phyloP scores from a whole-genome alignment of 768 basidiomycete species.

The Nidularia sp. region DNA sequence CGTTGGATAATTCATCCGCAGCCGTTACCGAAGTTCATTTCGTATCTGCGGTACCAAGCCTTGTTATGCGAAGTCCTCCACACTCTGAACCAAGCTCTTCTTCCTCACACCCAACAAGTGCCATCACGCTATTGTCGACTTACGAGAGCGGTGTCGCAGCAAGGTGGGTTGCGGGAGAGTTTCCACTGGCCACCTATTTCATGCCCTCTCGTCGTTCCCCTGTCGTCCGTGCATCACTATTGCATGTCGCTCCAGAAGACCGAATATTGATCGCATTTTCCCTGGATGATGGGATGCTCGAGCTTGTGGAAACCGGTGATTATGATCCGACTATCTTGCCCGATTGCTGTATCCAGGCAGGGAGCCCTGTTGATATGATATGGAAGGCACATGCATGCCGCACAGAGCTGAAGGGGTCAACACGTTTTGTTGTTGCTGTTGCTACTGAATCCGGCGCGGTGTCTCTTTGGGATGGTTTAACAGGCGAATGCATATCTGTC shows the following conservation, averaged over 20 bases:
- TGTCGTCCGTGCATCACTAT: slow-evolving; percentile 44
- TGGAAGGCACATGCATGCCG: slow-evolving; percentile 49
- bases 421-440: slow-evolving; percentile 52
- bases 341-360: slow-evolving; percentile 52
- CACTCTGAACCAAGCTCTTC: slow-evolving; percentile 27
- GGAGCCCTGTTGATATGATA: slow-evolving; percentile 53
- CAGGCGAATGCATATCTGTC: slow-evolving; percentile 57
- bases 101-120: slow-evolving; percentile 9
- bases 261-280: slow-evolving; percentile 53
- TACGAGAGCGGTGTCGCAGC: slow-evolving; percentile 60
- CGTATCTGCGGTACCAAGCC: slow-evolving; percentile 12
- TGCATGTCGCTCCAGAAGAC: slow-evolving; percentile 43
- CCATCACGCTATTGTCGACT: slow-evolving; percentile 37
- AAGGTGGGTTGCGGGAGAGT: slow-evolving; percentile 43
- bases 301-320: slow-evolving; percentile 51
- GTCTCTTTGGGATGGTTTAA: slow-evolving; percentile 73
- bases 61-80: slow-evolving; percentile 13
- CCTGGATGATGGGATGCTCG: slow-evolving; percentile 62
- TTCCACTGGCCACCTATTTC: slow-evolving; percentile 30
- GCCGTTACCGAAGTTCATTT: slow-evolving; percentile 56
- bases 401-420: slow-evolving; percentile 45
- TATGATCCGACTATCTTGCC: slow-evolving; percentile 34
- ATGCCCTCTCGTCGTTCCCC: slow-evolving; percentile 36
- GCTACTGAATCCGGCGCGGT: slow-evolving; percentile 65
- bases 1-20: slow-evolving; percentile 35